Percentiles rank a stretch among this genome's conserved stretches.
Evolutionary conservation across 2,329 filamentous ascomycete species (phyloP).

Genomic region (Diaporthe vaccinii): DNA sequence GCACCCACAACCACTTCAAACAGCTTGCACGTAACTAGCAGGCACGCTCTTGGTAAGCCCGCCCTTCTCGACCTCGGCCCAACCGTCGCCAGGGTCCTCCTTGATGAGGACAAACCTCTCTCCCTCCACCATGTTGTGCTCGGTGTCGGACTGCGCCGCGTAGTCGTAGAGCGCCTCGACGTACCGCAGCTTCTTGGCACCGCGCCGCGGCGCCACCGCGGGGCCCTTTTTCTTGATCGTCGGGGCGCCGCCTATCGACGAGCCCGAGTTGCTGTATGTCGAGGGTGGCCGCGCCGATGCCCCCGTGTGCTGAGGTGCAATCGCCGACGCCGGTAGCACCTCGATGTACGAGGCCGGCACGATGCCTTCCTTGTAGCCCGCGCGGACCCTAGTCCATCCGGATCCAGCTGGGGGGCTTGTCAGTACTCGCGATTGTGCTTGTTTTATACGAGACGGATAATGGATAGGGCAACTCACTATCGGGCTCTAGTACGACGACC

Average conservation of each 20-base stretch:
- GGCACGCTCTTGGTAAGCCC: conserved; percentile 90
- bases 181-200: conserved; percentile 94
- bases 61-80: conserved; percentile 96
- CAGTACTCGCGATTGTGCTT: conserved; percentile 42
- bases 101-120: conserved; percentile 92
- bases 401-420: conserved; percentile 77
- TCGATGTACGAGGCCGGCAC: conserved; percentile 92
- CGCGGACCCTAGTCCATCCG: conserved; percentile 90
- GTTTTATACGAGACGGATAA: neutral
- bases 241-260: conserved; percentile 67
- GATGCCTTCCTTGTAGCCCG: conserved; percentile 82
- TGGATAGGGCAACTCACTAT: conserved; percentile 74
- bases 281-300: conserved; percentile 75
- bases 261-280: conserved; percentile 82
- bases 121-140: conserved; percentile 92
- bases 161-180: conserved; percentile 96
- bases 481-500: conserved; percentile 83
- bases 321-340: conserved; percentile 62
- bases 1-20: conserved; percentile 56
- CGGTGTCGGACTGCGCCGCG: conserved; percentile 83
- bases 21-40: conserved; percentile 89
- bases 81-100: conserved; percentile 91
- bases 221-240: conserved; percentile 87
- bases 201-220: conserved; percentile 88
- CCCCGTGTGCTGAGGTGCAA: conserved; percentile 60